Base-by-base conservation (phyloP, 2,329 filamentous ascomycete genomes). In the Diaporthe sp. region DNA sequence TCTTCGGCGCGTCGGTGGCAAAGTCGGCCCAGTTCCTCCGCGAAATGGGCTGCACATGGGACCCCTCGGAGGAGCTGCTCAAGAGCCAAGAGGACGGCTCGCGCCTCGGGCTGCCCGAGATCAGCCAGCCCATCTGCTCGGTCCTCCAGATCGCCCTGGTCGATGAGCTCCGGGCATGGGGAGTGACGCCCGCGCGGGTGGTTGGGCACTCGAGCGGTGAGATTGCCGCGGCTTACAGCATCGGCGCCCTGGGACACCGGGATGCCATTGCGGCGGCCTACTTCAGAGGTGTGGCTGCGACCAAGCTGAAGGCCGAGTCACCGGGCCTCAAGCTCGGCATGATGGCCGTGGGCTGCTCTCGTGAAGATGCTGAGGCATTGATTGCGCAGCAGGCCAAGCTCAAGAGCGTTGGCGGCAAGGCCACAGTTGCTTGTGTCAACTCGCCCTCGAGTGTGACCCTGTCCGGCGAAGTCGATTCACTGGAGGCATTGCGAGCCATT, bases 101-200 rank as follows among this genome's bases (percentile, higher is more conserved):
- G 38, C 77, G 77, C 3, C 75, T 82, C 6, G 69, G 75, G 28
- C 73, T 80, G 22, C 80, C 81, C 4, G 80, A 78, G 19, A 57
- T 83, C n/a, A 81, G 81, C 5, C 82, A 84, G 45, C 80, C 82
- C 0, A 76, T 82, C 1, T 82, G 81, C 58, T 82, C 82, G 5
- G 82, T 80, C 0, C 58, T 84, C 0, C 79, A 83, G 69, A 74
- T 82, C 4, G 75, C 79, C 6, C 73, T 83, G 0, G 78, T 83
- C 4, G 80, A 82, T 10, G 75, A 82, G 6, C 76, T 83, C 0
- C 66, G 71, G 12, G 69, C 69, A 2, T 75, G 73, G 73, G 73
- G 73, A 40, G 42, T 74, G 12, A 68, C 45, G 50, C 71, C 66
- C 9, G 47, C 61, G 78, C 78, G 22, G 79, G 79, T 82, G 0